Base-by-base conservation (phyloP, 495 filamentous ascomycete species). In the Xylaria longipes region DNA sequence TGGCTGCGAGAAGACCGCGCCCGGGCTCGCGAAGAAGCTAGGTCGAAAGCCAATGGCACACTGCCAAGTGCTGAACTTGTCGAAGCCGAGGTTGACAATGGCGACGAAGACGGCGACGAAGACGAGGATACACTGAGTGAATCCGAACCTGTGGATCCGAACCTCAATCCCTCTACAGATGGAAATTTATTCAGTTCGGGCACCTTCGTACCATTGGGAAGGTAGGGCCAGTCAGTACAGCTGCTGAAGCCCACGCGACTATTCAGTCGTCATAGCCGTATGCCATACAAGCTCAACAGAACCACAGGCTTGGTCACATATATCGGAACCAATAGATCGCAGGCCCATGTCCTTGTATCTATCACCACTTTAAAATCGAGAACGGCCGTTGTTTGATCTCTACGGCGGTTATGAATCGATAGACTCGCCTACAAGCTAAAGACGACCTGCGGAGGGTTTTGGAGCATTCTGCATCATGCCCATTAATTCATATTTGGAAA, bases 61-160 rank as follows among this genome's bases (percentile, higher is more conserved):
- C 22, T 27, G 5, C 46, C 43, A 57, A 57, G n/a, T 35, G 25
- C 48, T 11, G 46, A 71, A 46, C 37, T 57, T 17, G 25, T 27
- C 0, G 61, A 37, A 33, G 45, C 48, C 14, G 69, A 57, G 8
- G 37, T 25, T 14, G 60, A 63, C 31, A 20, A 57, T 41, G 45
- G 64, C 17, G 46, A 71, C 5, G 46, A 29, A n/a, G 48, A 71
- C 27, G 35, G 31, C 67, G 39, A 71, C n/a, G 20, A 37, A 3
- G 56, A 43, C 20, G 67, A 69, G 39, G 67, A 69, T 43, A 9
- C 20, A 31, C 56, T 27, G 5, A 62, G 56, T 39, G 67, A 57
- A 8, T 35, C 17, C 20, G 66, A 69, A 37, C 4, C 25, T 35
- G 27, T 25, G 17, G 67, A 48, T 29, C 15, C 27, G 20, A 48